Evolutionary conservation across 2,329 filamentous ascomycete genomes (phyloP), one percentile per base, ranked within the genome.

Genomic region (Talaromyces sp.): DNA sequence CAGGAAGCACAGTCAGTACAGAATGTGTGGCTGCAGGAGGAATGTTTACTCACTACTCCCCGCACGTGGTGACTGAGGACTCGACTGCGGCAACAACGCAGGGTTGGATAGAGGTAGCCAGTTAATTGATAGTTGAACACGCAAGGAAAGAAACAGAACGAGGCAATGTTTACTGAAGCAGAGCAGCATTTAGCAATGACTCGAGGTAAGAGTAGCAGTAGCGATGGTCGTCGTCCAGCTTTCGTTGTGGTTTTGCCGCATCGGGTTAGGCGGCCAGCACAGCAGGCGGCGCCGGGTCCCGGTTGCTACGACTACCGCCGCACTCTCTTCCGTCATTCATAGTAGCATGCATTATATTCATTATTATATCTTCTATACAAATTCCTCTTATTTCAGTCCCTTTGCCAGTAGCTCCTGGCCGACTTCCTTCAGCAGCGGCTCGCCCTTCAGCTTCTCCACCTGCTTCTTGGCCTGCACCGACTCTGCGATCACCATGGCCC

Each of bases 401-500:
- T 73, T 78, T 3, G 66, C 73, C 55, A 82, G 69, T 51, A 82
- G 68, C 59, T 78, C 76, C 31, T 73, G 68, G 0, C 76, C 77
- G 58, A 83, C 72, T 64, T 82, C 80, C 52, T 76, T 74, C 17
- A 91, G 70, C 51, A 91, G 72, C 56, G 79, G 76, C 72, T 89
- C 82, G 13, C 81, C 76, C 1, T 82, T 80, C 64, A 89, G 87
- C 1, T 71, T 68, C 58, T 80, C 78, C 62, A 81, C 80, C 74
- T 88, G 63, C 19, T 59, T 60, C 64, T 76, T 91, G 1, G 70
- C 77, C 38, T 80, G 61, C 1, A 96, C 80, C 0, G 84, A 86
- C 3, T 84, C 84, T 32, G 82, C 80, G 0, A 91, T 90, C 71
- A 93, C 91, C 81, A 97, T 84, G 0, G 86, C 88, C 59, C 84